Evolutionary conservation across 2,329 filamentous ascomycete species (phyloP).

Genomic region (Alternaria postmessia): DNA sequence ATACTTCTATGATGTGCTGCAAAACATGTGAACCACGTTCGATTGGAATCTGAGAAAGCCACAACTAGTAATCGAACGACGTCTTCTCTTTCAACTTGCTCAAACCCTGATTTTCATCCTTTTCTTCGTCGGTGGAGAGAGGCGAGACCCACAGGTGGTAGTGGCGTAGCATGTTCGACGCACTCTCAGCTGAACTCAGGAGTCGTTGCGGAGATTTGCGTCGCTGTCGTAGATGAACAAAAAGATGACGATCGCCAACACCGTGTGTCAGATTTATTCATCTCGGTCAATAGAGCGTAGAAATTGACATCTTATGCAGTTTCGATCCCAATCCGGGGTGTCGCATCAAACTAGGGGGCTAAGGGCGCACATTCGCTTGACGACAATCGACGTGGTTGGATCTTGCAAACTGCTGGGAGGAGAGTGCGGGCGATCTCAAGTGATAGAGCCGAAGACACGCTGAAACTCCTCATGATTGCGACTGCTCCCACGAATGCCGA

Average conservation of each 20-base stretch:
- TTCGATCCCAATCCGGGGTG: background rate
- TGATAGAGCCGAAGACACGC: background rate
- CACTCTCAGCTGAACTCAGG: background rate
- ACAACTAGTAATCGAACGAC: background rate
- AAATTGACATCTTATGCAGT: conserved; percentile 10
- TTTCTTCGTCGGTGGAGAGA: background rate
- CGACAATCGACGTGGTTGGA: background rate
- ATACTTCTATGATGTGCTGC: background rate
- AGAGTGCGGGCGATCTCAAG: background rate
- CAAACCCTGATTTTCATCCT: background rate
- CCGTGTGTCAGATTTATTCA: conserved; percentile 1
- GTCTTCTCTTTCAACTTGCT: background rate
- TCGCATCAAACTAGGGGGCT: background rate
- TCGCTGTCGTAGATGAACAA: background rate
- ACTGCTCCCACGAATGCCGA: background rate
- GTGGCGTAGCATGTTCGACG: background rate
- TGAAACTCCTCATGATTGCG: background rate
- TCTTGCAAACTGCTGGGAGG: background rate
- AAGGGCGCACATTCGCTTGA: background rate
- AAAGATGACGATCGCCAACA: conserved; percentile 8
- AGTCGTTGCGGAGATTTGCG: background rate
- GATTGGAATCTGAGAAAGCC: background rate
- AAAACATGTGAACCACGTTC: background rate
- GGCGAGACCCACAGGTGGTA: conserved; percentile 4
- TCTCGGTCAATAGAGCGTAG: conserved; percentile 1